phyloP scores from a whole-genome alignment of 352 stramenopile species.

The Aphanomyces astaci region DNA sequence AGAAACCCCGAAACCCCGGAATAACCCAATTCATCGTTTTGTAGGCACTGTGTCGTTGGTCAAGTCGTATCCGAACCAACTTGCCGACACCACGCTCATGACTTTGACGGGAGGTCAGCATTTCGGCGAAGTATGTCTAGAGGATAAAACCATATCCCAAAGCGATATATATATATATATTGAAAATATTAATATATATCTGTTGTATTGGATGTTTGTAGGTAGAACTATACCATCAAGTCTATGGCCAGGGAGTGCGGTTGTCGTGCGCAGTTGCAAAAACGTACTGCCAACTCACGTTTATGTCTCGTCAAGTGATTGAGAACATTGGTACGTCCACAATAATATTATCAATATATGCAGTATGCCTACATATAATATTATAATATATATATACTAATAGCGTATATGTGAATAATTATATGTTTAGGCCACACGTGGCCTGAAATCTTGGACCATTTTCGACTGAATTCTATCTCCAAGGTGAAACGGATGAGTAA shows the following conservation, averaged over 20 bases:
- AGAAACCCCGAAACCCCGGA: too few species aligned
- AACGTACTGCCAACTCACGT: conserved; percentile 70
- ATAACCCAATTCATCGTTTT: too few species aligned
- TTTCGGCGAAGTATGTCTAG: conserved; percentile 58
- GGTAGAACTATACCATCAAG: conserved; percentile 74
- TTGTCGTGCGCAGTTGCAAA: conserved; percentile 72
- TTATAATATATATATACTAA: too few species aligned
- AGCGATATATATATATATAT: too few species aligned
- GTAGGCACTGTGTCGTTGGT: conserved; percentile 35
- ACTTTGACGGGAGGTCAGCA: conserved; percentile 49
- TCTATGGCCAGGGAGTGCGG: conserved; percentile 74
- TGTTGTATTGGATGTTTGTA: conserved; percentile 24
- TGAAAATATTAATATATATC: too few species aligned
- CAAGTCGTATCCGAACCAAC: conserved; percentile 37
- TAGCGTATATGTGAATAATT: too few species aligned
- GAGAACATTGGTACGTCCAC: conserved; percentile 53
- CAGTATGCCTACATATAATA: too few species aligned
- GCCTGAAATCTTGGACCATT: conserved; percentile 64
- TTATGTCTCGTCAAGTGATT: conserved; percentile 67
- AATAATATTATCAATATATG: too few species aligned
- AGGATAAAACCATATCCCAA: too few species aligned
- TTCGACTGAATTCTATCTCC: conserved; percentile 28
- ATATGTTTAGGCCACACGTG: conserved; percentile 43
- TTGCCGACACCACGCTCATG: conserved; percentile 41
- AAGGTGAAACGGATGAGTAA: conserved; percentile 6